phyloP scores from a whole-genome alignment of 164 flowering plant genomes.

The Sextonia rubra region DNA sequence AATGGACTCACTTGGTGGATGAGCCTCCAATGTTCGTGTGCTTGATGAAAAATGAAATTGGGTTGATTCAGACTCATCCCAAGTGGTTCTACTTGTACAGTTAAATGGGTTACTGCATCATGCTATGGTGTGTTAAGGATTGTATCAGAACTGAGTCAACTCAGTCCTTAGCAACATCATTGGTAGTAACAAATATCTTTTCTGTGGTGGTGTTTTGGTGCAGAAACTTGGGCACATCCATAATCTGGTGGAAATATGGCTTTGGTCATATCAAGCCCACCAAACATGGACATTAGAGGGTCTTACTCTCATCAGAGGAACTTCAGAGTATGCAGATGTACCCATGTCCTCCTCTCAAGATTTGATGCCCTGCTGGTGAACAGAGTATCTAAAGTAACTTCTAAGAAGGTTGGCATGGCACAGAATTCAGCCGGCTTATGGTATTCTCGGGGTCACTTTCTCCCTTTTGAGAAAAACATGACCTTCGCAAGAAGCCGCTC shows the following conservation, averaged over 20 bases:
- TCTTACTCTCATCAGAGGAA: slow-evolving; percentile 7
- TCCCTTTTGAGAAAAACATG: slow-evolving; percentile 6
- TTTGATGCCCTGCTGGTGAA: not conserved
- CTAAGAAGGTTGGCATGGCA: slow-evolving; percentile 1
- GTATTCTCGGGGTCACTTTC: not conserved
- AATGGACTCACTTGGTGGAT: too few relatives aligned
- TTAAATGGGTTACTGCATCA: too few relatives aligned
- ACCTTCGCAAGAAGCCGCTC: slow-evolving; percentile 11
- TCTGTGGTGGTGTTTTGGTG: not conserved
- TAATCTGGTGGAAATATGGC: slow-evolving; percentile 11
- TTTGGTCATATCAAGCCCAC: slow-evolving; percentile 11
- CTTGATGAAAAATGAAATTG: too few relatives aligned
- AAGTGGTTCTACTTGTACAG: too few relatives aligned
- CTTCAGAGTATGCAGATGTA: not conserved
- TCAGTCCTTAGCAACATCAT: not conserved
- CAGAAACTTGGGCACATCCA: slow-evolving; percentile 59
- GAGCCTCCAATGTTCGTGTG: too few relatives aligned
- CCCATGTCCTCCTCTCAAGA: not conserved
- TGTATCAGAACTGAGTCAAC: not conserved
- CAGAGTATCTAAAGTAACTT: not conserved
- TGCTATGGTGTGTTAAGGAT: not conserved
- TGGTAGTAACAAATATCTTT: not conserved
- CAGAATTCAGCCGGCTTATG: not conserved
- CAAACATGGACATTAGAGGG: slow-evolving; percentile 11
- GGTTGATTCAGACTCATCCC: too few relatives aligned